Percentiles rank a stretch among this genome's conserved stretches.
Evolutionary conservation across 495 filamentous ascomycete species (phyloP).

Genomic region (Aspergillus leporis): DNA sequence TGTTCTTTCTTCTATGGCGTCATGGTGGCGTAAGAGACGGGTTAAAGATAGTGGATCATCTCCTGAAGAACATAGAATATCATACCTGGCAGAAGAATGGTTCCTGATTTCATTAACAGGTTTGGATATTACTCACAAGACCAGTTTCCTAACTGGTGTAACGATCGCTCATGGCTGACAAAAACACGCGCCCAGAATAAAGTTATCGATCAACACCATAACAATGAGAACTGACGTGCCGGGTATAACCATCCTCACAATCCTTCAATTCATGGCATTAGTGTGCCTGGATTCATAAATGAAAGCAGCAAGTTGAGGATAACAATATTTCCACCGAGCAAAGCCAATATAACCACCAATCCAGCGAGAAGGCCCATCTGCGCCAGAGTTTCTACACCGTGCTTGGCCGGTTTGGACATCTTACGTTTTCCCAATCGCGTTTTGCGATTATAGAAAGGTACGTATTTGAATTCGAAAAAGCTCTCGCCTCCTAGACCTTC

Average conservation of each 20-base stretch:
- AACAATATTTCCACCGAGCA: conserved; percentile 25
- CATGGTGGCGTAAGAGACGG: conserved; percentile 13
- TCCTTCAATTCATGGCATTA: background rate
- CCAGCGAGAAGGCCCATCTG: conserved; percentile 32
- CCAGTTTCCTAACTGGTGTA: background rate
- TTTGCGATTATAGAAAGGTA: conserved; percentile 49
- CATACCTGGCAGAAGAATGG: background rate
- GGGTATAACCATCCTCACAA: background rate
- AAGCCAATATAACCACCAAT: conserved; percentile 16
- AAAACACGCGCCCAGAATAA: no score
- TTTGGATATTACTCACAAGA: background rate
- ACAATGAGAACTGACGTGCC: background rate
- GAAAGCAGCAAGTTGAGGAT: conserved; percentile 23
- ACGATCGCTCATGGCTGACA: no score
- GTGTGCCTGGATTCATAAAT: conserved; percentile 10
- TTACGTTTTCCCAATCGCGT: conserved; percentile 35
- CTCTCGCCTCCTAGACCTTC: conserved; percentile 58
- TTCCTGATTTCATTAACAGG: background rate
- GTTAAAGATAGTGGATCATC: background rate
- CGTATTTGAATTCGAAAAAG: conserved; percentile 64
- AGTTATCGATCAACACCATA: background rate
- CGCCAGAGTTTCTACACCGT: conserved; percentile 32
- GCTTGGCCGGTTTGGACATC: conserved; percentile 22
- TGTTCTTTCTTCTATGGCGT: conserved; percentile 11
- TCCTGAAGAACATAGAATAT: background rate